Evolutionary conservation across 2,329 filamentous ascomycete species (phyloP).

Genomic region (Apiospora pterosperma): DNA sequence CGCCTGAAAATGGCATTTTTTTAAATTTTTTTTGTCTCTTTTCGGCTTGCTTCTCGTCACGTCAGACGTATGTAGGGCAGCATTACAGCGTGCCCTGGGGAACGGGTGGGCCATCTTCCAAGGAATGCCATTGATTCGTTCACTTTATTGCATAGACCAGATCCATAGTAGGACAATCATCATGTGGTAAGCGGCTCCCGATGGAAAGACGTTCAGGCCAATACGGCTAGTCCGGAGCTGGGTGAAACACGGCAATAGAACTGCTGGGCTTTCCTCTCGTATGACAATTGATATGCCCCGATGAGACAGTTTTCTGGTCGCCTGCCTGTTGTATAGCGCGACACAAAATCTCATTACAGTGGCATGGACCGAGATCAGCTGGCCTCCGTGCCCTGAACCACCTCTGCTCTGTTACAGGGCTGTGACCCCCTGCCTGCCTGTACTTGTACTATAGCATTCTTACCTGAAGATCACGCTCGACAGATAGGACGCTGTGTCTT

Average conservation of each 20-base stretch:
- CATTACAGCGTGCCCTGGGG: slow-evolving; percentile 1
- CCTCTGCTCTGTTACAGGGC: neutral
- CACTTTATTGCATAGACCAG: neutral
- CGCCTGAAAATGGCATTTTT: neutral
- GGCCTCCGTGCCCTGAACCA: neutral
- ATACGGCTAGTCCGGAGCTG: neutral
- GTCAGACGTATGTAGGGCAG: slow-evolving; percentile 1
- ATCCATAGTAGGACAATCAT: neutral
- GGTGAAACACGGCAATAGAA: neutral
- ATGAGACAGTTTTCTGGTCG: neutral
- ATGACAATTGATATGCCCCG: neutral
- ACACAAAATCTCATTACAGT: slow-evolving; percentile 1
- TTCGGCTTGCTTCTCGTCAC: slow-evolving; percentile 2
- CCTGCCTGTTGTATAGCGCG: neutral
- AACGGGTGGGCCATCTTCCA: neutral
- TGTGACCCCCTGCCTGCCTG: neutral
- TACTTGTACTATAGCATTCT: neutral
- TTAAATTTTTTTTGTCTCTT: no score
- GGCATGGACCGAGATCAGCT: neutral
- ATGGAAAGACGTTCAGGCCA: slow-evolving; percentile 2
- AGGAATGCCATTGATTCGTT: neutral
- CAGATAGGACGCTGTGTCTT: neutral
- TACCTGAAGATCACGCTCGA: neutral
- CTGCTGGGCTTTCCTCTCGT: neutral
- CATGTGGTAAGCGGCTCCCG: neutral